Evolutionary conservation across 2,329 filamentous ascomycete genomes (phyloP), one percentile per base, ranked within the genome.

Genomic region (Ascocoryne sarcoides): DNA sequence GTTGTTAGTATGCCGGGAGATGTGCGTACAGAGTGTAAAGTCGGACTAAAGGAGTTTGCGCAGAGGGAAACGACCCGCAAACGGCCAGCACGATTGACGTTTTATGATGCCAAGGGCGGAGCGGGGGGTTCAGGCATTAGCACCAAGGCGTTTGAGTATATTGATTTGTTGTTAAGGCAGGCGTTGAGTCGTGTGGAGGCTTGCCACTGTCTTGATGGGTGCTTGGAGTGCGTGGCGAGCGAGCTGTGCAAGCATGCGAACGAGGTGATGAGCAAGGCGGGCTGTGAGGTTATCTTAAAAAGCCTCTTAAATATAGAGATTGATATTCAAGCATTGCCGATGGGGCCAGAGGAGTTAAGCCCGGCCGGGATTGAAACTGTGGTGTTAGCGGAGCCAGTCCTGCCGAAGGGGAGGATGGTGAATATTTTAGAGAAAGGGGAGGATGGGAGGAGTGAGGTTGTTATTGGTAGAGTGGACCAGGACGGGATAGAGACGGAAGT

Each of bases 41-140:
- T 82, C 43, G 79, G 82, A 2, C 68, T 84, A 44, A 96, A 96
- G 61, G 90, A 96, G 62, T 87, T 95, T 47, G 78, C 85, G 1
- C 76, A 76, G 51, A 65, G 70, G 39, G 77, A 83, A 54, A 79
- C 76, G 0, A 65, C 67, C 19, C 74, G 89, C 20, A 95, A 95
- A 63, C 73, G 92, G 3, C 92, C 90, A 0, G 92, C 88, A 0
- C 70, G 92, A 1, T 64, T 98, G 35, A 95, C 87, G 0, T 95
- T 98, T 56, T 98, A 96, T 62, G 92, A 96, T 59, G 82, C 87
- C 2, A 95, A 94, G 62, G 92, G 92, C 5, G 90, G 90, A 0
- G 73, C 83, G 0, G 75, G 76, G 32, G 90, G 90, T 0, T 83
- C 78, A 0, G 92, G 92, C 0, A 93, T 95, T 51, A 87, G 83